A percentile compares a stretch with the other conserved stretches of the same genome.
Conservation (phyloP, 1,284 basidiomycete species). For the Apiotrichum porosum region DNA sequence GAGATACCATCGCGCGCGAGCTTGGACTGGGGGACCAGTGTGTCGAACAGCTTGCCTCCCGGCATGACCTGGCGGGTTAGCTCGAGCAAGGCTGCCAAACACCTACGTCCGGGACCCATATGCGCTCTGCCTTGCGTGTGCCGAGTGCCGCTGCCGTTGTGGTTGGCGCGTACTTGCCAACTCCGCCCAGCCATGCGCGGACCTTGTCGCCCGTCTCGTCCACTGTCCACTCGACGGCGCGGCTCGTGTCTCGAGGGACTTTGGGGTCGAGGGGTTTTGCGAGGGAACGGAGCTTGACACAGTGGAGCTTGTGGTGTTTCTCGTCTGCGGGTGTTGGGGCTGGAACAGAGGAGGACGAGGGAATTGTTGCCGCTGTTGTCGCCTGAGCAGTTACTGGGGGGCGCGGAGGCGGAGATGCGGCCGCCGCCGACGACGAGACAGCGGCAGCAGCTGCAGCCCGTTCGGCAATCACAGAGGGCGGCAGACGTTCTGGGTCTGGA, state of each 20-base stretch:
- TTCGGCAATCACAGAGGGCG: constrained; percentile 13
- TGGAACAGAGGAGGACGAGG: background rate
- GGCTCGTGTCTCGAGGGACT: constrained; percentile 9
- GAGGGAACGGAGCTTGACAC: constrained; percentile 28
- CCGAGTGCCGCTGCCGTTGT: constrained; percentile 6
- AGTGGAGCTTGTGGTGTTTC: constrained; percentile 37
- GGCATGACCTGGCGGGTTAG: constrained; percentile 22
- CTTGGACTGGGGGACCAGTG: constrained; percentile 16
- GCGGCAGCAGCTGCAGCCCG: background rate
- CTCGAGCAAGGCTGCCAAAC: background rate
- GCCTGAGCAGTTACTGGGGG: background rate
- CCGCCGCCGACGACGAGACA: background rate
- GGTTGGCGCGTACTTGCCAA: constrained; percentile 11
- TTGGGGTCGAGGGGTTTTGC: constrained; percentile 26
- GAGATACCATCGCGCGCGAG: background rate
- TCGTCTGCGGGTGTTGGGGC: constrained; percentile 10
- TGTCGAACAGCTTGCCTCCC: constrained; percentile 27
- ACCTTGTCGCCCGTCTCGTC: constrained; percentile 13
- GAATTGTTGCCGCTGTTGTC: background rate
- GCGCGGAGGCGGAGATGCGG: background rate
- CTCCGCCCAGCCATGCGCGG: constrained; percentile 14
- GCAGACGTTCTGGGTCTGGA: constrained; percentile 13
- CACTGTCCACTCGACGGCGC: constrained; percentile 34
- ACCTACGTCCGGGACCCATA: constrained; percentile 29
- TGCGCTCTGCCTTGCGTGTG: constrained; percentile 6